Base-by-base conservation (phyloP, 2,329 filamentous ascomycete species). In the Colletotrichum tanaceti region DNA sequence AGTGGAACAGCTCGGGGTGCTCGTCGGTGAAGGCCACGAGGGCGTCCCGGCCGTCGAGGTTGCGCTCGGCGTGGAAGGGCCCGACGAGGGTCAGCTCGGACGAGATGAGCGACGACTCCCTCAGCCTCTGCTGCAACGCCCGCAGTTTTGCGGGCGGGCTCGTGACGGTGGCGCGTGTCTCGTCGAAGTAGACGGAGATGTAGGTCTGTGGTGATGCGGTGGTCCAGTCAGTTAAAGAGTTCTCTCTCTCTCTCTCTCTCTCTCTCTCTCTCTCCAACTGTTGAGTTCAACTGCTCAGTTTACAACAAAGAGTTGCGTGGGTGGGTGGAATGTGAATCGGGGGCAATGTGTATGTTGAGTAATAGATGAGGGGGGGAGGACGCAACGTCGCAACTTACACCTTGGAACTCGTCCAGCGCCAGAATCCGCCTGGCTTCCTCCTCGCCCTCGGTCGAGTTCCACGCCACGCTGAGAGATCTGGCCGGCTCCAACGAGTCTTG, bases 131-230 rank as follows among this genome's bases (percentile, higher is more conserved):
- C 41, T 70, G 61, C 9, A 79, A 71, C n/a, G 10, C 46, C 1
- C 71, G 43, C 4, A 71, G 61, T 1, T 61, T 65, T 0, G 64
- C 60, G 9, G 73, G 35, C 0, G 73, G 60, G 3, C 74, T 75
- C 6, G 76, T 82, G 22, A 83, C 57, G 0, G 80, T 81, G 6
- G 76, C 77, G 5, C 79, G 71, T 4, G 75, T 72, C 43, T 80
- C 75, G 66, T 83, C 81, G 50, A 75, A 79, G 5, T 72, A 43
- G 6, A 81, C 79, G 4, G 80, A 78, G 14, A 79, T 65, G 62
- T 82, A 82, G 5, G 78, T 75, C 70, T 81, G 41, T 20, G 49
- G 61, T 14, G 5, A 22, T 20, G 20, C 5, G 39, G 35, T 20
- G 16, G 22, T 22, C 24, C 14, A 35, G 50, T 46, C 6, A 46